Percentiles rank a stretch among this genome's conserved stretches.
These are phyloP conservation scores for Cylindrotheca closterium DNA, from an alignment of 108 stramenopile species.

Conservation along the genomic window DNA sequence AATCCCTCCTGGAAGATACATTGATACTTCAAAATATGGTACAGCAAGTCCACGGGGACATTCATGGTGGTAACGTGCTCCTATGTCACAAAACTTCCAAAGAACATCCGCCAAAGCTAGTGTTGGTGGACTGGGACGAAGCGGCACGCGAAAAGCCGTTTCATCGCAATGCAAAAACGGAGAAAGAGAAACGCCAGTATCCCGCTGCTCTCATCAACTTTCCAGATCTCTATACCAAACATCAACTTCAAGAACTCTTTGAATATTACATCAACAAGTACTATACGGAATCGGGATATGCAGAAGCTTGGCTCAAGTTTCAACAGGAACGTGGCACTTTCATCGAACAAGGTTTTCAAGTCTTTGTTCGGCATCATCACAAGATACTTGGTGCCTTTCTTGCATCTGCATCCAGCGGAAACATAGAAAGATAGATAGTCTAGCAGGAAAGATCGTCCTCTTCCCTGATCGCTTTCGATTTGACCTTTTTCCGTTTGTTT, in stretches of 20 bases:
- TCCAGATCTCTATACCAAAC: conserved; percentile 10
- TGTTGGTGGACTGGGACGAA: conserved; percentile 19
- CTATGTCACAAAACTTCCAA: not conserved
- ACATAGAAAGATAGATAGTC: too few relatives aligned
- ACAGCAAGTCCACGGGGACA: conserved; percentile 11
- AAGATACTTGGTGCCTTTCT: too few relatives aligned
- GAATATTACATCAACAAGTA: not conserved
- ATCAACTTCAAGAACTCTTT: conserved; percentile 6
- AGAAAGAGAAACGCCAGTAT: conserved; percentile 6
- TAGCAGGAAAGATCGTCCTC: too few relatives aligned
- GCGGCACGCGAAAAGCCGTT: conserved; percentile 10
- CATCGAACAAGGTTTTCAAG: too few relatives aligned
- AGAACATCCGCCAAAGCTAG: too few relatives aligned
- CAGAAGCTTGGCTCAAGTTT: not conserved
- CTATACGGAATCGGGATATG: not conserved
- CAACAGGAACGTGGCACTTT: too few relatives aligned
- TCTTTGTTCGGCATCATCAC: too few relatives aligned
- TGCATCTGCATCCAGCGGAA: too few relatives aligned
- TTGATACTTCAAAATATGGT: not conserved
- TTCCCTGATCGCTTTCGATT: too few relatives aligned
- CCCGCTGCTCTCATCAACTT: not conserved
- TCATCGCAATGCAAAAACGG: not conserved
- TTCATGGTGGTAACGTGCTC: conserved; percentile 14
- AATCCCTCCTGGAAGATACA: not conserved
- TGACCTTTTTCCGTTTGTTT: too few relatives aligned